Conservation (phyloP, 2,329 filamentous ascomycete genomes). For the Amylocarpus encephaloides region DNA sequence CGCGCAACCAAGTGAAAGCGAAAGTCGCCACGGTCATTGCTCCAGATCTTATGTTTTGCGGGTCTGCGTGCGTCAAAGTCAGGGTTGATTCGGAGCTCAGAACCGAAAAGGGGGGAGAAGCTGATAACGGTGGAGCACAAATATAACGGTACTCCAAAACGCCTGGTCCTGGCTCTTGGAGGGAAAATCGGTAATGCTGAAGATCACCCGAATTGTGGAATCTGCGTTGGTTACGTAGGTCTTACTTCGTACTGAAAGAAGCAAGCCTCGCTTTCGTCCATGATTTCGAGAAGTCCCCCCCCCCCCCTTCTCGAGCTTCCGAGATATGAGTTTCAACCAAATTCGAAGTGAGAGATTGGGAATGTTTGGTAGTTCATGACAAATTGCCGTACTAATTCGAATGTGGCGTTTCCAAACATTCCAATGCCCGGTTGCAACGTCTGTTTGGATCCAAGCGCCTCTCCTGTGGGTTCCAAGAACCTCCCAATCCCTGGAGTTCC, state of each 20-base stretch:
- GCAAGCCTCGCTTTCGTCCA: background rate
- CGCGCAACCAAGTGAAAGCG: background rate
- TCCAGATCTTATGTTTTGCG: constrained; percentile 1
- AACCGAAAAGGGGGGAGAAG: constrained; percentile 3
- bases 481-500: background rate
- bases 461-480: background rate
- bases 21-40: constrained; percentile 5
- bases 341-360: background rate
- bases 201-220: constrained; percentile 21
- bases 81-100: background rate
- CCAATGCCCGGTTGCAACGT: background rate
- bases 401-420: background rate
- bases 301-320: background rate
- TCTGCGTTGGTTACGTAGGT: background rate
- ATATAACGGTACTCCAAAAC: background rate
- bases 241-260: background rate
- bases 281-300: background rate
- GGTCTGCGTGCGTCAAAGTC: background rate
- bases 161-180: background rate
- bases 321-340: background rate
- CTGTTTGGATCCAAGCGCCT: background rate
- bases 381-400: background rate
- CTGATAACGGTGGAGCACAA: background rate
- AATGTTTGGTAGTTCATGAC: no score
- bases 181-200: constrained; percentile 11